A percentile compares a stretch with the other conserved stretches of the same genome.
phyloP scores from a whole-genome alignment of 352 stramenopile species.

The Phytophthora crassamura region DNA sequence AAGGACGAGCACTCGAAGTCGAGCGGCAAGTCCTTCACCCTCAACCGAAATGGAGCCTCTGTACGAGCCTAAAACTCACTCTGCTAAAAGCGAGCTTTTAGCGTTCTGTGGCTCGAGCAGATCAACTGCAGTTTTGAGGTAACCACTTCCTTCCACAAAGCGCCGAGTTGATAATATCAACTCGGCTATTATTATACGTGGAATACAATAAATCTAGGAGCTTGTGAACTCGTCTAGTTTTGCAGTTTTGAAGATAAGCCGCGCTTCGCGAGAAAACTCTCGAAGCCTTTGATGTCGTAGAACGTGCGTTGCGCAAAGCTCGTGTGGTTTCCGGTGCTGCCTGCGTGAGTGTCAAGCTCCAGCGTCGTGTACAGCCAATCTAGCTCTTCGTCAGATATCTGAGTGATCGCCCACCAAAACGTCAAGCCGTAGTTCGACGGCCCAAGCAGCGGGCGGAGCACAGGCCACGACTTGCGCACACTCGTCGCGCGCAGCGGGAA shows the following conservation, averaged over 20 bases:
- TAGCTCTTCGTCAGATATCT: constrained; percentile 56
- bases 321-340: background rate
- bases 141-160: too few species aligned
- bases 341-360: constrained; percentile 36
- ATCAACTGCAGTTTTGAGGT: too few species aligned
- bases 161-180: too few species aligned
- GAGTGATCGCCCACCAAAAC: constrained; percentile 70
- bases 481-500: constrained; percentile 73
- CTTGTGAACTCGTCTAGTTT: constrained; percentile 6
- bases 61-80: constrained; percentile 17
- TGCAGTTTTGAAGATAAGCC: constrained; percentile 7
- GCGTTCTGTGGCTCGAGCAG: too few species aligned
- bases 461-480: constrained; percentile 60
- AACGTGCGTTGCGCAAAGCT: constrained; percentile 58
- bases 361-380: constrained; percentile 70
- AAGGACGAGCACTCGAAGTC: background rate
- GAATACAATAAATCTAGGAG: too few species aligned
- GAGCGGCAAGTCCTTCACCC: constrained; percentile 14
- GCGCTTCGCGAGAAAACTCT: constrained; percentile 50
- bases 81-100: too few species aligned
- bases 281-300: constrained; percentile 79
- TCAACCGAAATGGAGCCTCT: constrained; percentile 13
- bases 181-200: too few species aligned
- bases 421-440: constrained; percentile 62
- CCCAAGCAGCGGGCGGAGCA: constrained; percentile 51